phyloP scores from a whole-genome alignment of 169 alveolate genomes.

The Cryptosporidium ubiquitum region DNA sequence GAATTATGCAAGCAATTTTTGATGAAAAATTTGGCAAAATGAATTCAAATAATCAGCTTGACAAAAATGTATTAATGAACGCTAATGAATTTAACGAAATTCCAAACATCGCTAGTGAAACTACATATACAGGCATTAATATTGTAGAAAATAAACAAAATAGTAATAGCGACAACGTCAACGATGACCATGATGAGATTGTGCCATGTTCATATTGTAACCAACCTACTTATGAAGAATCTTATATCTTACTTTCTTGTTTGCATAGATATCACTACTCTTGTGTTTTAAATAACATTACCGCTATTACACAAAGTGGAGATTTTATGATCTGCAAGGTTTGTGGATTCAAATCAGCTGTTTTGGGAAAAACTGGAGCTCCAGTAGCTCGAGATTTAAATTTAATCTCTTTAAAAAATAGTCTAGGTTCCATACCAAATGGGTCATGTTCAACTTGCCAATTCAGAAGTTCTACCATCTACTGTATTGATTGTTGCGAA shows the following conservation, averaged over 20 bases:
- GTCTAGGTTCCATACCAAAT: conserved; percentile 51
- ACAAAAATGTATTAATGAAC: neutral
- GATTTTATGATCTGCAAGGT: conserved; percentile 66
- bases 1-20: neutral
- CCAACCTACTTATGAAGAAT: conserved; percentile 55
- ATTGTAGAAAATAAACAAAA: neutral
- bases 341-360: conserved; percentile 64
- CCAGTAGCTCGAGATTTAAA: conserved; percentile 28
- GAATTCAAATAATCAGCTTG: neutral
- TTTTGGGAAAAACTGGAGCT: conserved; percentile 53
- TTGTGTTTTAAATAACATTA: conserved; percentile 48
- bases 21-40: neutral
- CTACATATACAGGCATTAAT: neutral
- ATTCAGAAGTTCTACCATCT: conserved; percentile 21
- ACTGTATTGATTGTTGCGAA: conserved; percentile 71
- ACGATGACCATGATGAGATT: conserved; percentile 26
- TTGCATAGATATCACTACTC: conserved; percentile 56
- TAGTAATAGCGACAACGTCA: neutral
- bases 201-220: conserved; percentile 54
- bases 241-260: conserved; percentile 58
- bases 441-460: conserved; percentile 29
- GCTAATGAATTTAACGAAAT: neutral
- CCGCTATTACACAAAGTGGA: conserved; percentile 34
- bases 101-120: neutral
- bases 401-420: conserved; percentile 11